These are phyloP conservation scores for Serendipita sp. DNA, from an alignment of 768 basidiomycete genomes.

Conservation along the genomic window DNA sequence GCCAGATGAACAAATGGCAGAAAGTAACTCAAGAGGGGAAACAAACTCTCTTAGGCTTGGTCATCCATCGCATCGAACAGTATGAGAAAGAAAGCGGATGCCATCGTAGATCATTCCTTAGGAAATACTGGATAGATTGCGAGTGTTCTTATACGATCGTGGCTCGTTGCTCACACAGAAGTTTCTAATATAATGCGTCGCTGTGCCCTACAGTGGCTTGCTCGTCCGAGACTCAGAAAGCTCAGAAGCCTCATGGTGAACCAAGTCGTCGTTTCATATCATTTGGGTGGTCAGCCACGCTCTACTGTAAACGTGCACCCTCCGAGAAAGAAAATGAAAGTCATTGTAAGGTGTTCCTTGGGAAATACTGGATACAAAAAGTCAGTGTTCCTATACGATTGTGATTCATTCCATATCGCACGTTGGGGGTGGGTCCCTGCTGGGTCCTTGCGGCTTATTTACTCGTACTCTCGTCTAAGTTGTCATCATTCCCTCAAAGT, in stretches of 20 bases:
- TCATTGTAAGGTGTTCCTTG: conserved; percentile 54
- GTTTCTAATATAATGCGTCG: background rate
- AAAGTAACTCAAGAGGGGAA: background rate
- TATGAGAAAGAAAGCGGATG: conserved; percentile 89
- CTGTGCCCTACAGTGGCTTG: too few relatives aligned
- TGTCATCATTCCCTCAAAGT: too few relatives aligned
- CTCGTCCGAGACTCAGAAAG: too few relatives aligned
- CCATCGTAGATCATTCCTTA: conserved; percentile 54
- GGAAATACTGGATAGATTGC: conserved; percentile 17
- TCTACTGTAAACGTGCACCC: conserved; percentile 94
- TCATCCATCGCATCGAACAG: conserved; percentile 92
- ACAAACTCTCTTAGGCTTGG: conserved; percentile 61
- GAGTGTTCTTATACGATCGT: conserved; percentile 9
- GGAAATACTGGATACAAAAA: conserved; percentile 17
- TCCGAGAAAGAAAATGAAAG: conserved; percentile 90
- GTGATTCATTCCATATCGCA: conserved; percentile 9
- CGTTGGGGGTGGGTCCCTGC: too few relatives aligned
- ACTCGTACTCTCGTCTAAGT: too few relatives aligned
- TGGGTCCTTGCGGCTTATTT: too few relatives aligned
- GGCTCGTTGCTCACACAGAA: conserved; percentile 13
- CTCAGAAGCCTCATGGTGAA: too few relatives aligned
- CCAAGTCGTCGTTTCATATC: too few relatives aligned
- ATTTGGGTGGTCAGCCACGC: conserved; percentile 39
- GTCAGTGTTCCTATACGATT: background rate
- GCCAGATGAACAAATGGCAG: background rate